Evolutionary conservation across 805 yeast genomes (phyloP), one percentile per base, ranked within the genome.

Genomic region (Hanseniaspora nectarophila): DNA sequence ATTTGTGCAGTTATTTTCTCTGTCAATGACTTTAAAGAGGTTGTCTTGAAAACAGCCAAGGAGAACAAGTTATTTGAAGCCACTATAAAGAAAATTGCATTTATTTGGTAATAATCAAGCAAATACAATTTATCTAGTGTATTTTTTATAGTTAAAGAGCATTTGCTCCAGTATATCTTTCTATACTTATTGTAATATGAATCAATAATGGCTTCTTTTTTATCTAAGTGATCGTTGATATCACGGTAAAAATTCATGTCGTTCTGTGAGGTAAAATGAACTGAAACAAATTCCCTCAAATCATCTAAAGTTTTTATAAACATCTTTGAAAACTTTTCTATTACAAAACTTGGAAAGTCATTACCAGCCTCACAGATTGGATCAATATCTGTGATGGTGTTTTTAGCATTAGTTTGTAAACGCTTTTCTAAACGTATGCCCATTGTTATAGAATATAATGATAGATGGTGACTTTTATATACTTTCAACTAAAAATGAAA

Each of bases 1-100:
- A 68, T 73, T 61, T 63, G 35, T 4, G 54, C 55, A 3, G 51
- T 42, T 9, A 50, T 33, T 33, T 53, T 53, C 15, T 45, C 43
- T 21, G 53, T 31, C 13, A 47, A 40, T 21, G 32, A 12, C 32
- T 47, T 43, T 21, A 39, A 39, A 5, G 40, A 34, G 2, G 35
- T 31, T 5, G 42, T 18, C n/a, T 32, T 43, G 24, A 47, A 47
- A 4, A 32, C 45, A 16, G 43, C 33, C 23, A 39, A 18, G 20
- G 34, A 39, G 20, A 47, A 39, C 16, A 47, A 24, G 4, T 39
- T 13, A 40, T 40, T 39, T n/a, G 45, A 16, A 13, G 44, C 29
- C 2, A 40, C 39, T 20, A 47, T 24, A 20, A 31, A 39, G 2
- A 47, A 18, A 26, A 47, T 15, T 20, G 43, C 35, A 9, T 29